These are phyloP conservation scores for Shiraia bambusicola DNA, from an alignment of 2,329 filamentous ascomycete genomes.

Conservation along the genomic window DNA sequence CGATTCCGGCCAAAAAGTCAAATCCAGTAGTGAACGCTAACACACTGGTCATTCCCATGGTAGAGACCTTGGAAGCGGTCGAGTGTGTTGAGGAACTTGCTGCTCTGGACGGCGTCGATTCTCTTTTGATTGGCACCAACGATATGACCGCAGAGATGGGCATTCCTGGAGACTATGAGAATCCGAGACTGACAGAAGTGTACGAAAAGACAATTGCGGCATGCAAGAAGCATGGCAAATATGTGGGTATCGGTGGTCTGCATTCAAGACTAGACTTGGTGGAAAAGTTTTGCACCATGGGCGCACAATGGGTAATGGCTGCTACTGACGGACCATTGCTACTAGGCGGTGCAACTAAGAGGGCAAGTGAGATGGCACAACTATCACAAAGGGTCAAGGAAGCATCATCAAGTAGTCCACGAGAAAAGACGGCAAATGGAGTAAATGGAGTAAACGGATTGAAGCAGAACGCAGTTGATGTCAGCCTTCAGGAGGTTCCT, in stretches of 20 bases:
- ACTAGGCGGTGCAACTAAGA: constrained; percentile 42
- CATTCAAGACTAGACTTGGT: constrained; percentile 46
- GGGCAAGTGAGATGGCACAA: constrained; percentile 24
- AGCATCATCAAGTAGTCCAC: background rate
- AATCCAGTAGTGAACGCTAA: constrained; percentile 41
- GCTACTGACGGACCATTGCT: constrained; percentile 41
- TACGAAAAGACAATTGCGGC: constrained; percentile 43
- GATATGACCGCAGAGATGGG: constrained; percentile 50
- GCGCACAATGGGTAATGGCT: constrained; percentile 45
- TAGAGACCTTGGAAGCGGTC: constrained; percentile 45
- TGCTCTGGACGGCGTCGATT: constrained; percentile 48
- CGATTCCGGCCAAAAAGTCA: constrained; percentile 36
- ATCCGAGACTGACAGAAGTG: constrained; percentile 21
- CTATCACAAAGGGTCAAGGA: constrained; percentile 10
- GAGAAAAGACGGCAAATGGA: background rate
- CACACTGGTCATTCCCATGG: constrained; percentile 48
- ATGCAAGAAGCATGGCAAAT: constrained; percentile 48
- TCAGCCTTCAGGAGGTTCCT: background rate
- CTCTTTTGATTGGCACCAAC: constrained; percentile 49
- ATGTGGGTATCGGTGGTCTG: constrained; percentile 47
- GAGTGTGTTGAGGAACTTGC: constrained; percentile 46
- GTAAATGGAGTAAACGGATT: background rate
- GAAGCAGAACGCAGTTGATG: background rate
- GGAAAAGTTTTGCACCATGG: constrained; percentile 44
- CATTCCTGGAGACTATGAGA: constrained; percentile 46